A percentile compares a stretch with the other conserved stretches of the same genome.
These are phyloP conservation scores for Erodium trifolium DNA, from an alignment of 441 rosid species.

Conservation along the genomic window DNA sequence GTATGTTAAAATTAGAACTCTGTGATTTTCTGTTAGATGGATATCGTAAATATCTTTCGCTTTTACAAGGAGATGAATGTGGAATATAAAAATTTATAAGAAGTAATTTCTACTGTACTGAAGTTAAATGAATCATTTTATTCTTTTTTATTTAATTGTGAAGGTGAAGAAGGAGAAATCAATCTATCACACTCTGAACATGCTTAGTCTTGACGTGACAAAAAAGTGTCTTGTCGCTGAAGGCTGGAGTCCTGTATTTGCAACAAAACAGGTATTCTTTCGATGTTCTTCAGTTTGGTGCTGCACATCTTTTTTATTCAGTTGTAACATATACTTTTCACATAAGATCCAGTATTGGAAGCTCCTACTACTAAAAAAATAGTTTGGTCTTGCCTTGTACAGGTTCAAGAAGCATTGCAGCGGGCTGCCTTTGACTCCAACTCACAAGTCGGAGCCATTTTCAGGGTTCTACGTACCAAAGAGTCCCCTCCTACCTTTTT, in stretches of 20 bases:
- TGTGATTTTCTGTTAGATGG: neutral
- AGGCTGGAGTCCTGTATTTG: slow-evolving; percentile 73
- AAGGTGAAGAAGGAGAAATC: slow-evolving; percentile 76
- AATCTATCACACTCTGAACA: slow-evolving; percentile 55
- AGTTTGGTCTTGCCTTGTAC: slow-evolving; percentile 16
- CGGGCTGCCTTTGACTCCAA: slow-evolving; percentile 60
- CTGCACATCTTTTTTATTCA: no score
- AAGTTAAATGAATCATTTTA: neutral
- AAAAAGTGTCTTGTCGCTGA: slow-evolving; percentile 76
- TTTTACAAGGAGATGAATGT: neutral
- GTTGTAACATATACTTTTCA: neutral
- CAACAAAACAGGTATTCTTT: slow-evolving; percentile 39
- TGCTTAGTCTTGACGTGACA: slow-evolving; percentile 77
- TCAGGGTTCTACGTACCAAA: slow-evolving; percentile 53
- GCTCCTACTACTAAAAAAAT: neutral
- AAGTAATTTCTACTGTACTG: neutral
- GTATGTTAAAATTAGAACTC: slow-evolving; percentile 26
- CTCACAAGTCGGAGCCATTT: slow-evolving; percentile 66
- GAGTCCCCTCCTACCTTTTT: slow-evolving; percentile 77
- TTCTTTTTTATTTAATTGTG: neutral
- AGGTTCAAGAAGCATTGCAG: slow-evolving; percentile 67
- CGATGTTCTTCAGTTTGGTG: neutral
- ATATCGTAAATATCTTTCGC: neutral
- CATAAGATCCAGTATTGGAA: neutral
- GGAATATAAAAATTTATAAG: neutral